Evolutionary conservation across 2,329 filamentous ascomycete genomes (phyloP).

Genomic region (Aureobasidium uvarum): DNA sequence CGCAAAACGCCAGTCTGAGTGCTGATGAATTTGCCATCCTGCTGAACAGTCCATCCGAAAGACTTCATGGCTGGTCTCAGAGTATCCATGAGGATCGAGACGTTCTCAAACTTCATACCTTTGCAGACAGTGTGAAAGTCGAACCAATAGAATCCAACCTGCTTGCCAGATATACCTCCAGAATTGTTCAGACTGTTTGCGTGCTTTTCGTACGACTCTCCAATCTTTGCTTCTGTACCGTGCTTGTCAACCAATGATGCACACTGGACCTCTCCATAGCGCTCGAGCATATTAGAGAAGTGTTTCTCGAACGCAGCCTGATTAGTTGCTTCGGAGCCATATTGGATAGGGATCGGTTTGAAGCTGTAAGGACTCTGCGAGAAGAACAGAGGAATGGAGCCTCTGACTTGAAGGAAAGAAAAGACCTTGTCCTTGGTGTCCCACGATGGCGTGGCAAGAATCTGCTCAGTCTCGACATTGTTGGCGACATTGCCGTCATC

Average conservation of each 20-base stretch:
- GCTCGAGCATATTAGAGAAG: slow-evolving; percentile 65
- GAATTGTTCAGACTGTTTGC: slow-evolving; percentile 65
- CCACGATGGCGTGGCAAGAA: slow-evolving; percentile 72
- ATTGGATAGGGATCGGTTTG: slow-evolving; percentile 78
- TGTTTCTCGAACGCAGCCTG: slow-evolving; percentile 75
- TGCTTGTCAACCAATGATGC: slow-evolving; percentile 88
- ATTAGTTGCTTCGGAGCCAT: slow-evolving; percentile 78
- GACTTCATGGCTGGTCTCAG: slow-evolving; percentile 66
- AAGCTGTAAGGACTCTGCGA: slow-evolving; percentile 92
- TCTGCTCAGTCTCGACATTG: slow-evolving; percentile 90
- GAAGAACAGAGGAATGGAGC: slow-evolving; percentile 92
- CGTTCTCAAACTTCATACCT: slow-evolving; percentile 98
- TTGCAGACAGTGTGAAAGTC: slow-evolving; percentile 92
- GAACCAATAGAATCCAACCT: slow-evolving; percentile 85
- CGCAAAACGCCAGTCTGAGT: slow-evolving; percentile 75
- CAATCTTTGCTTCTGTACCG: slow-evolving; percentile 75
- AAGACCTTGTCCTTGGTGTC: slow-evolving; percentile 61
- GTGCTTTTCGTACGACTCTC: slow-evolving; percentile 70
- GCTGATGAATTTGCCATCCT: slow-evolving; percentile 44
- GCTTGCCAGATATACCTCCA: slow-evolving; percentile 51
- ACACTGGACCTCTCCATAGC: slow-evolving; percentile 75
- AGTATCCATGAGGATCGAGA: slow-evolving; percentile 71
- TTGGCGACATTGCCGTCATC: slow-evolving; percentile 88
- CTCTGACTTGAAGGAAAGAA: slow-evolving; percentile 83
- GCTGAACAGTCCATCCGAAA: slow-evolving; percentile 67